Percentiles rank a stretch among this genome's conserved stretches.
Evolutionary conservation across 2,329 filamentous ascomycete species (phyloP).

Genomic region (Trichoderma oligosporum): DNA sequence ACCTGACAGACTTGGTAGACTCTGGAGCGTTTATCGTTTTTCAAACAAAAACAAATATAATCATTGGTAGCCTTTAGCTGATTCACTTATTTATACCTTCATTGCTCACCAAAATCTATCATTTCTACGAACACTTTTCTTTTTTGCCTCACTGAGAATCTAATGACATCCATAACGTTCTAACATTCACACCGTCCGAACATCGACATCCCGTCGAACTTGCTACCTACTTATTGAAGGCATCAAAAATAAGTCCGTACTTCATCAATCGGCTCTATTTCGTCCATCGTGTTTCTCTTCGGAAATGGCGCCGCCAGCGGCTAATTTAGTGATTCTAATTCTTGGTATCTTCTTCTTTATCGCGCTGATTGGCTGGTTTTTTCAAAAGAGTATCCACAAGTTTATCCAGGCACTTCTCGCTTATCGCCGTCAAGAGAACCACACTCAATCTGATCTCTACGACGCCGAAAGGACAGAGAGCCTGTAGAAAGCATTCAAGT

Average conservation of each 20-base stretch:
- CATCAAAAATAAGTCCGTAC: too few species aligned
- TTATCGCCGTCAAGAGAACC: constrained; percentile 4
- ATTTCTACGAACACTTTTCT: not conserved
- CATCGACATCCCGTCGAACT: too few species aligned
- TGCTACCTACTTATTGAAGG: too few species aligned
- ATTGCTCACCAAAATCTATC: not conserved
- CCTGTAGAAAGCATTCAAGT: not conserved
- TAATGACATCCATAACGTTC: too few species aligned
- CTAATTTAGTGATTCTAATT: constrained; percentile 15
- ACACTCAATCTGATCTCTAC: not conserved
- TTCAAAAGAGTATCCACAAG: constrained; percentile 29
- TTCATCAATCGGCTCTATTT: not conserved
- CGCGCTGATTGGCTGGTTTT: constrained; percentile 30
- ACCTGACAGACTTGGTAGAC: too few species aligned
- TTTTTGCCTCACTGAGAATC: too few species aligned
- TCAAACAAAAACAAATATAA: not conserved
- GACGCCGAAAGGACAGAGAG: not conserved
- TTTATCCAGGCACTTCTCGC: constrained; percentile 31
- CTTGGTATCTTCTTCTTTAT: constrained; percentile 29
- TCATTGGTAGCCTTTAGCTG: not conserved
- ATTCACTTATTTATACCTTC: too few species aligned
- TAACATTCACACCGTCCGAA: too few species aligned
- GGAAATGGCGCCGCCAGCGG: constrained; percentile 30
- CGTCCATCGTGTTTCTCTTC: too few species aligned
- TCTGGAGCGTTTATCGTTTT: too few species aligned